Evolutionary conservation across 2,329 filamentous ascomycete species (phyloP), one percentile per base, ranked within the genome.

Genomic region (Myrmaecium sp.): DNA sequence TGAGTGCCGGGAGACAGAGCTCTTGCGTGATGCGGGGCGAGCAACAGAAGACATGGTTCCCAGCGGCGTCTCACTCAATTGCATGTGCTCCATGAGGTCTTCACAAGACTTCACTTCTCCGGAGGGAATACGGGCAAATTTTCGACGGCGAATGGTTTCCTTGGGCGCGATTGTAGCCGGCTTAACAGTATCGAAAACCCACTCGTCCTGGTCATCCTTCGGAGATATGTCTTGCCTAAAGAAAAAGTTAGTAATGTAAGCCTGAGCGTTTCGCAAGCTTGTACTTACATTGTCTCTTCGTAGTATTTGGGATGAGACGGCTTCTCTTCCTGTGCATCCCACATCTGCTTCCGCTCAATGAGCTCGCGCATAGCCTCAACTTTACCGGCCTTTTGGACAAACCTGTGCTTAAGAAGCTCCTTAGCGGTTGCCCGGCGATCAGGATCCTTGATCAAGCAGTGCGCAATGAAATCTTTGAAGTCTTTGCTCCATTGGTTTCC

Each of bases 181-280:
- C 50, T 80, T 89, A 44, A 95, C 73, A 0, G 86, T 95, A 44
- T 94, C 86, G 46, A 95, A 95, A 2, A 92, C 76, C 86, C 86
- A 95, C 36, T 80, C 84, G 36, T 93, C 82, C 10, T 79, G 64
- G 4, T 83, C 74, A 19, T 69, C 61, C 37, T 62, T 70, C 2
- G 69, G 63, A 3, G 67, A 63, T 28, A 91, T 66, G 6, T 69
- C 74, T 39, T 76, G 69, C 25, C 62, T 67, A 30, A 5, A n/a
- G n/a, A 9, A 24, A 15, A 14, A 40, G 17, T 27, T 8, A 32
- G 21, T 6, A 12, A 6, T 5, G 13, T 11, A 25, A 17, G 4
- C 10, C 23, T n/a, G 15, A n/a, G 3, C 12, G 13, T 14, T 9
- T 21, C 7, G 11, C 7, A 6, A 23, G n/a, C 34, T 31, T 13